Conservation (phyloP, 2,329 filamentous ascomycete genomes). For the Aspergillus sergii region DNA sequence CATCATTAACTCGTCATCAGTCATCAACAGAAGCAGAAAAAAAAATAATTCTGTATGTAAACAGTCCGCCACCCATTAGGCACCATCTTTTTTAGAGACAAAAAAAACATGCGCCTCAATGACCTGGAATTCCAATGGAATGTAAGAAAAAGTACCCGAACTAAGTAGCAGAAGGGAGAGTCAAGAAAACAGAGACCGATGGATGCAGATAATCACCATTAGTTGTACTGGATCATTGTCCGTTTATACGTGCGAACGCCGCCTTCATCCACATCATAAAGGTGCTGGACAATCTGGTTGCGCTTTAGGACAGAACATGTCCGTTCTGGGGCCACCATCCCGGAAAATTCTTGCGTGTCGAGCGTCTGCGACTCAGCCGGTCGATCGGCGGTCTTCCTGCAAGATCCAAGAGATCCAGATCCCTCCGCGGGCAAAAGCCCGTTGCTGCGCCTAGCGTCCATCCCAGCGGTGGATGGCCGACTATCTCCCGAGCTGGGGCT, state of each 20-base stretch:
- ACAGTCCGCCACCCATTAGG: conserved; percentile 14
- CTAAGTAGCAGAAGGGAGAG: neutral
- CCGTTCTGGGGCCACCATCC: conserved; percentile 12
- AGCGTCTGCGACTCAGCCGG: conserved; percentile 16
- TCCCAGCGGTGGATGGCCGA: conserved; percentile 10
- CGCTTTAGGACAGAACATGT: conserved; percentile 28
- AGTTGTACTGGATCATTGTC: conserved; percentile 40
- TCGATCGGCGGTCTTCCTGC: conserved; percentile 13
- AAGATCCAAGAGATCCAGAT: conserved; percentile 9
- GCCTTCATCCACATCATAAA: conserved; percentile 33
- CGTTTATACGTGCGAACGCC: conserved; percentile 38
- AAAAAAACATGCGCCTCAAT: conserved; percentile 7
- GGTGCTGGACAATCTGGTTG: conserved; percentile 34
- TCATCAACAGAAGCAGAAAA: neutral
- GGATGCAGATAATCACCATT: conserved; percentile 8
- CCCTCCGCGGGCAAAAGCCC: conserved; percentile 6
- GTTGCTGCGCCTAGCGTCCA: conserved; percentile 8
- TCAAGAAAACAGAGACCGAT: neutral
- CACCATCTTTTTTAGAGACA: neutral
- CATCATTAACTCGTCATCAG: conserved; percentile 7
- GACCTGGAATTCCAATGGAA: conserved; percentile 11
- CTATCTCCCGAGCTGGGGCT: neutral
- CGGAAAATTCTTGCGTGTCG: conserved; percentile 13
- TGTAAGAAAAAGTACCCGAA: conserved; percentile 2
- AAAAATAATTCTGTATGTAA: neutral